These are phyloP conservation scores for Scheffersomyces segobiensis DNA, from an alignment of 1,139 yeast species.

Conservation along the genomic window DNA sequence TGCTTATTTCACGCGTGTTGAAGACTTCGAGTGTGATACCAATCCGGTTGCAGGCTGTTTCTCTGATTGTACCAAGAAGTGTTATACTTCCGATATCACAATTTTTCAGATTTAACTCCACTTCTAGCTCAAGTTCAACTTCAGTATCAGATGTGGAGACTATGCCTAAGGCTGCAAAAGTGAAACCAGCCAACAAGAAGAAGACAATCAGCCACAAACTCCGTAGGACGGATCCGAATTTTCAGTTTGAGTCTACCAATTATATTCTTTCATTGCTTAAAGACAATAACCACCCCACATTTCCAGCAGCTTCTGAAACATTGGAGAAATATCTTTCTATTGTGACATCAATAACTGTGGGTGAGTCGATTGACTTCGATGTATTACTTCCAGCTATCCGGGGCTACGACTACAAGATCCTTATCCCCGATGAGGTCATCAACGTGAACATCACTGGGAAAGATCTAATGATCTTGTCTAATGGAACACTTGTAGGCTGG, in stretches of 20 bases:
- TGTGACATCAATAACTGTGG: slow-evolving; percentile 64
- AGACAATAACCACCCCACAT: slow-evolving; percentile 20
- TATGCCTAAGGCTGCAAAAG: neutral
- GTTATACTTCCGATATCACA: neutral
- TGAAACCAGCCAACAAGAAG: slow-evolving; percentile 14
- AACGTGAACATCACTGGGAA: slow-evolving; percentile 31
- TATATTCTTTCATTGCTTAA: slow-evolving; percentile 29
- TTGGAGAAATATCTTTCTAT: slow-evolving; percentile 31
- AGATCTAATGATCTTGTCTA: slow-evolving; percentile 26
- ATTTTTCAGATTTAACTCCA: neutral
- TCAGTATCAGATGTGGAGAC: neutral
- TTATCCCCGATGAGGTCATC: slow-evolving; percentile 76
- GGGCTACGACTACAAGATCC: slow-evolving; percentile 34
- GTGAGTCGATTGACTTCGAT: slow-evolving; percentile 65
- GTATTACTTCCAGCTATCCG: slow-evolving; percentile 34
- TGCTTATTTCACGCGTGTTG: neutral
- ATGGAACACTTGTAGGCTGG: slow-evolving; percentile 61
- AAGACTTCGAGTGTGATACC: neutral
- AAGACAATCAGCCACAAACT: slow-evolving; percentile 27
- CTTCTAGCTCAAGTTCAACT: neutral
- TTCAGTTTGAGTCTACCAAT: slow-evolving; percentile 21
- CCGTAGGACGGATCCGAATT: slow-evolving; percentile 25
- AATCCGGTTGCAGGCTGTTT: neutral
- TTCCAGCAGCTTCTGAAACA: slow-evolving; percentile 17
- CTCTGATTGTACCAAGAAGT: neutral